Evolutionary conservation across 1,139 yeast species (phyloP), one percentile per base, ranked within the genome.

Genomic region (Saccharomyces hybrid): DNA sequence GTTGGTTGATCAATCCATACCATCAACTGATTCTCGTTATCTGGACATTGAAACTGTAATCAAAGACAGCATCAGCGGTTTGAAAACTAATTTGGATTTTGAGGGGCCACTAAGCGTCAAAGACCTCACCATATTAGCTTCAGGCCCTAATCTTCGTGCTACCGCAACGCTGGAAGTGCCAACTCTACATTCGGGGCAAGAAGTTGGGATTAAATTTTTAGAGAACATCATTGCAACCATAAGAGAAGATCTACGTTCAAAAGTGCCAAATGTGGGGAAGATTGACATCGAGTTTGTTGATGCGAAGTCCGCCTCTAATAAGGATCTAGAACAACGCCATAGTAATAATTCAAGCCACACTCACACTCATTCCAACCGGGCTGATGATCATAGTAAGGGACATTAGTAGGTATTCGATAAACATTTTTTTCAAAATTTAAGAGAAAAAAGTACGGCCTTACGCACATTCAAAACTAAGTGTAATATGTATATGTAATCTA

Each of bases 1-100:
- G 67, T 75, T 93, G 55, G 78, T 88, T 28, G 99, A 90, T 64
- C 77, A 77, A 59, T 75, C 82, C 0, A 56, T 79, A 24, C 72
- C 78, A 16, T 60, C 59, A 27, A 64, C 61, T 2, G 82, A 78
- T 60, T 67, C 70, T 42, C 69, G 79, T 53, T 79, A 75, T 54
- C 55, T 70, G 24, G 70, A 71, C 29, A 59, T 79, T 12, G 32
- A 50, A 24, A 28, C 52, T 19, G 34, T 50, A 21, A 38, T 50
- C 11, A 24, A 31, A 21, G 32, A 31, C 27, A n/a, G 42, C 19
- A 44, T 38, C 8, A n/a, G 19, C 31, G 11, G 28, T 16, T 21
- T 31, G 38, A 48, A 48, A 31, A 31, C 44, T 4, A 6, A 9
- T n/a, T 16, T 38, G n/a, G 44, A 11, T 38, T 19, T 19, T 7